phyloP scores from a whole-genome alignment of 106 monocot genomes.

The Dendrobium huoshanense region DNA sequence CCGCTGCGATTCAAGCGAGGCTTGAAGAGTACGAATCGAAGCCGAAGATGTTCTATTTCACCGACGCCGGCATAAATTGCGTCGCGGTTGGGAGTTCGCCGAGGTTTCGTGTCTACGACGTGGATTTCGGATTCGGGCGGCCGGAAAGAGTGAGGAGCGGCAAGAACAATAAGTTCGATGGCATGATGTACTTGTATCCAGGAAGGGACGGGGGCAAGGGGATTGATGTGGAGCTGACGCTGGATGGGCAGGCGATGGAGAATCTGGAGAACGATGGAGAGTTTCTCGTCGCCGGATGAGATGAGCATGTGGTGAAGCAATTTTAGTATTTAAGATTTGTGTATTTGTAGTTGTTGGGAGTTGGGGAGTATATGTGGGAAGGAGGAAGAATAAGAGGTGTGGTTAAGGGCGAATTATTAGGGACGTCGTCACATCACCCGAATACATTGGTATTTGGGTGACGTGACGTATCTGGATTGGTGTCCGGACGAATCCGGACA shows the following conservation, averaged over 20 bases:
- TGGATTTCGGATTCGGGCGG: conserved; percentile 86
- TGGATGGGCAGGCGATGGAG: conserved; percentile 65
- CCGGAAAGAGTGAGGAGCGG: conserved; percentile 90
- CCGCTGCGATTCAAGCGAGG: conserved; percentile 45
- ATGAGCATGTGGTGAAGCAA: neutral
- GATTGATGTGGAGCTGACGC: conserved; percentile 81
- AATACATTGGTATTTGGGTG: too few relatives aligned
- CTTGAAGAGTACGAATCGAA: conserved; percentile 73
- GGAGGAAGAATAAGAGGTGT: too few relatives aligned
- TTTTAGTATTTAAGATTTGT: too few relatives aligned
- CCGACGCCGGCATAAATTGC: conserved; percentile 75
- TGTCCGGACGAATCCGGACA: too few relatives aligned
- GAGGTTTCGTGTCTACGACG: conserved; percentile 79
- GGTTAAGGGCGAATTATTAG: too few relatives aligned
- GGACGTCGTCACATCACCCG: too few relatives aligned
- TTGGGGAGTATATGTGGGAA: too few relatives aligned
- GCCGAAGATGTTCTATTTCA: conserved; percentile 90
- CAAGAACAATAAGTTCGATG: conserved; percentile 94
- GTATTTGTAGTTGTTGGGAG: too few relatives aligned
- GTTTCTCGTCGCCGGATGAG: conserved; percentile 27
- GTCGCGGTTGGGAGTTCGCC: conserved; percentile 93
- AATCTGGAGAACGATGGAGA: conserved; percentile 64
- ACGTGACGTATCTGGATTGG: too few relatives aligned
- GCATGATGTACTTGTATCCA: conserved; percentile 85
- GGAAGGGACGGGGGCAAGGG: conserved; percentile 54